Base-by-base conservation (phyloP, 1,284 basidiomycete genomes). In the Exobasidium rhododendri region DNA sequence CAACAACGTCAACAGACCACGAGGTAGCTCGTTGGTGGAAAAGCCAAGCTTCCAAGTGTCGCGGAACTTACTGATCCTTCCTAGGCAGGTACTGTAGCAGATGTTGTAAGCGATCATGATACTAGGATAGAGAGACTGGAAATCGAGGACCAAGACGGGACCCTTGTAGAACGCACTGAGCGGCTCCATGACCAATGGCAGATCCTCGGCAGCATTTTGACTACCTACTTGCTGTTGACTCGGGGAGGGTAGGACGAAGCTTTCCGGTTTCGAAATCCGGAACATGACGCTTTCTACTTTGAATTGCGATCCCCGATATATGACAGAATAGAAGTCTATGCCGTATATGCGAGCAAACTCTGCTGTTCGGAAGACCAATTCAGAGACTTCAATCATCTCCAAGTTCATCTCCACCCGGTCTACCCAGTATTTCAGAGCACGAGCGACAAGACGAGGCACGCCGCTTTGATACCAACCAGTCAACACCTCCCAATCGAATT, bases 201-300 rank as follows among this genome's bases (percentile, higher is more conserved):
- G 88, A 30, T 89, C 91, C 82, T 97, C 94, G 0, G 93, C 92
- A 1, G 93, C 94, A 71, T 97, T 97, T 82, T 97, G 94, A 68
- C 86, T 86, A n/a, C 68, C 74, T 6, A 79, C 77, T 54, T 79
- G 77, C 20, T 67, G 62, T 17, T 70, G 61, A 54, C 55, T 74
- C 2, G 77, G 77, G 35, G 75, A 74, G 20, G 71, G 71, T 14
- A 79, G 66, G n/a, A 79, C 62, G 45, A 71, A 78, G 50, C 86
- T 91, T 78, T 97, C 94, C 0, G 94, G 93, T 81, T 98, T 98
- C n/a, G 92, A 91, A 55, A 98, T 92, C 26, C 93, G 87, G 80
- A 96, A 92, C 88, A 98, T 89, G 82, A 98, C 94, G 0, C 92
- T 93, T 82, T 98, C 94, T 22, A 98, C 94, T 82, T 97, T 97